A percentile compares a stretch with the other conserved stretches of the same genome.
Evolutionary conservation across 2,329 filamentous ascomycete genomes (phyloP).

Genomic region (Trichocomaceae sp.): DNA sequence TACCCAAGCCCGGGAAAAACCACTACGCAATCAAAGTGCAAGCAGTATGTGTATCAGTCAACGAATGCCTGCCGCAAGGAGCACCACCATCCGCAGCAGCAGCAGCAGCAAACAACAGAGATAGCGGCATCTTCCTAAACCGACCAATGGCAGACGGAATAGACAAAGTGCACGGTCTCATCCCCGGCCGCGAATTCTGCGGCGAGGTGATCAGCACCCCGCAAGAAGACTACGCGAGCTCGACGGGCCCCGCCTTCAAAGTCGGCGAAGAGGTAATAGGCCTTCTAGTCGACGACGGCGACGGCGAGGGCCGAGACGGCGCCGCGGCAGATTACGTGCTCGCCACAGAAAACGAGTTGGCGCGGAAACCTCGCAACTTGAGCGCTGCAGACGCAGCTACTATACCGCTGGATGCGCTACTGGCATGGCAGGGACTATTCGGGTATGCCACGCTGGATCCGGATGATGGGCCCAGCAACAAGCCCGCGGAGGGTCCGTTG

Average conservation of each 20-base stretch:
- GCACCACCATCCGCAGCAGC: neutral
- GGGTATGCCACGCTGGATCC: slow-evolving; percentile 29
- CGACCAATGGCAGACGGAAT: slow-evolving; percentile 19
- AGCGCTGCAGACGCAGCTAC: slow-evolving; percentile 29
- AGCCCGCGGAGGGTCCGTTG: slow-evolving; percentile 17
- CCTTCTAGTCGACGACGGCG: slow-evolving; percentile 28
- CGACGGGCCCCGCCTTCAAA: slow-evolving; percentile 32
- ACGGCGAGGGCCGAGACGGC: slow-evolving; percentile 29
- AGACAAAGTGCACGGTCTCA: slow-evolving; percentile 19
- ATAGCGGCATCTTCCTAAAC: slow-evolving; percentile 4
- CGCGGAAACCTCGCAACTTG: slow-evolving; percentile 33
- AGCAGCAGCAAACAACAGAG: neutral
- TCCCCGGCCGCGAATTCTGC: slow-evolving; percentile 38
- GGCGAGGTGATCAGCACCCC: slow-evolving; percentile 35
- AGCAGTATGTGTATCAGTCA: slow-evolving; percentile 34
- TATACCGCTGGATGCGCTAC: slow-evolving; percentile 34
- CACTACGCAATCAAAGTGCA: slow-evolving; percentile 38
- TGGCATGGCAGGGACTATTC: slow-evolving; percentile 39
- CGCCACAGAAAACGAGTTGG: slow-evolving; percentile 33
- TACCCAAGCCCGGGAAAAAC: slow-evolving; percentile 27
- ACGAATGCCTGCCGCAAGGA: slow-evolving; percentile 20
- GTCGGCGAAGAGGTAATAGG: slow-evolving; percentile 37
- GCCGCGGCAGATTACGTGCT: slow-evolving; percentile 38
- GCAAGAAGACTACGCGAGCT: slow-evolving; percentile 22
- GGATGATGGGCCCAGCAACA: slow-evolving; percentile 13